Evolutionary conservation across 257 asterid species (phyloP).

Genomic region (Sherardia arvensis): DNA sequence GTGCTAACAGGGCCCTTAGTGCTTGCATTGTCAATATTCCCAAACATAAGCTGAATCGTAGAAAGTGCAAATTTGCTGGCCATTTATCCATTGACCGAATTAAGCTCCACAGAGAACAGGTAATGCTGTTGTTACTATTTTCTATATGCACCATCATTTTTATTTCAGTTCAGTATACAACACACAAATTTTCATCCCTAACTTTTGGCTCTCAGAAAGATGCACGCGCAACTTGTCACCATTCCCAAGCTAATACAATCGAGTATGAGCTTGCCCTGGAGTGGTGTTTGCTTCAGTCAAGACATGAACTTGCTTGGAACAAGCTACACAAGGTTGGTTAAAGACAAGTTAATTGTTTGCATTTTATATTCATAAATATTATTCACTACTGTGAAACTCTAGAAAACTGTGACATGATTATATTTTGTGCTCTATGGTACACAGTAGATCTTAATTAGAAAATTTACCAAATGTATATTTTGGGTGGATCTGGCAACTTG

Average conservation of each 20-base stretch:
- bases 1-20: conserved; percentile 58
- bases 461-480: background rate
- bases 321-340: conserved; percentile 45
- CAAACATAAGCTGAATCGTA: conserved; percentile 18
- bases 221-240: conserved; percentile 77
- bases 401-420: background rate
- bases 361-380: background rate
- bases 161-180: background rate
- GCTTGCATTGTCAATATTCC: conserved; percentile 38
- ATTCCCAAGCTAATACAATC: conserved; percentile 75
- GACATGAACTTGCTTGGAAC: conserved; percentile 52
- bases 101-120: conserved; percentile 54
- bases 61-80: conserved; percentile 39
- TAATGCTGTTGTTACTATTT: conserved; percentile 7
- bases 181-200: background rate
- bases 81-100: conserved; percentile 48
- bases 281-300: conserved; percentile 62
- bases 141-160: background rate
- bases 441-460: background rate
- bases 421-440: background rate
- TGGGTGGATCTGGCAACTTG: background rate
- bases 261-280: conserved; percentile 76
- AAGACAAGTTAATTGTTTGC: background rate
- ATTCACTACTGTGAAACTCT: too few relatives aligned
- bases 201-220: conserved; percentile 40